Base-by-base conservation (phyloP, 2,329 filamentous ascomycete genomes). In the Fusarium sacchari region DNA sequence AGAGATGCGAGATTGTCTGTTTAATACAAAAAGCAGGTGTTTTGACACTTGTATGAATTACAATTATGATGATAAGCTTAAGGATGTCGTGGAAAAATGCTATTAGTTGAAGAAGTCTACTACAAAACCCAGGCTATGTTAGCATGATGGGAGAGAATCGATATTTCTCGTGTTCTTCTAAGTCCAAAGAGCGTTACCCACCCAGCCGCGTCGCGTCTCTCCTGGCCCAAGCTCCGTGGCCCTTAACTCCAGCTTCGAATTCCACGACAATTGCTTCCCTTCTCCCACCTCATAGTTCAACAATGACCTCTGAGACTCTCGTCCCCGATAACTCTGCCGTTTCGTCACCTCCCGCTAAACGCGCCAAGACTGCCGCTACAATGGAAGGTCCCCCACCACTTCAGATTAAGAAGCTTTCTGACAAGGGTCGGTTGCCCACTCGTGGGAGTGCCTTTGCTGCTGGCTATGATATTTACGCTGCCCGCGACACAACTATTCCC, bases 381-480 rank as follows among this genome's bases (percentile, higher is more conserved):
- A 82, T 84, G 77, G 81, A 84, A 63, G 81, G 82, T 50, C 77
- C 82, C 6, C 91, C 91, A n/a, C 85, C 92, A 7, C 88, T 97
- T 58, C 89, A 94, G 71, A 91, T 99, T 84, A 96, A 98, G 88
- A 95, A 97, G 83, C 91, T 98, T 67, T 93, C 93, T 14, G 86
- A 91, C 42, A 90, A 92, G 72, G 96, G 92, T n/a, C 89, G 88
- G 52, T 88, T 95, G 30, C 96, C 96, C 17, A 98, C 94, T 0
- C 91, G 96, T 62, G 96, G 96, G 75, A 97, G 94, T 75, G 92
- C 91, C 59, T 95, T 94, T 80, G 94, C 96, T 2, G 96, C 96
- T 3, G 96, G 96, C 40, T 98, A 98, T 84, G 96, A 99, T 83
- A 81, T 99, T 66, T 98, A 98, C 84, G 92, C 91, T 58, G 89